Base-by-base conservation (phyloP, 345 rosid species). In the Punica granatum region DNA sequence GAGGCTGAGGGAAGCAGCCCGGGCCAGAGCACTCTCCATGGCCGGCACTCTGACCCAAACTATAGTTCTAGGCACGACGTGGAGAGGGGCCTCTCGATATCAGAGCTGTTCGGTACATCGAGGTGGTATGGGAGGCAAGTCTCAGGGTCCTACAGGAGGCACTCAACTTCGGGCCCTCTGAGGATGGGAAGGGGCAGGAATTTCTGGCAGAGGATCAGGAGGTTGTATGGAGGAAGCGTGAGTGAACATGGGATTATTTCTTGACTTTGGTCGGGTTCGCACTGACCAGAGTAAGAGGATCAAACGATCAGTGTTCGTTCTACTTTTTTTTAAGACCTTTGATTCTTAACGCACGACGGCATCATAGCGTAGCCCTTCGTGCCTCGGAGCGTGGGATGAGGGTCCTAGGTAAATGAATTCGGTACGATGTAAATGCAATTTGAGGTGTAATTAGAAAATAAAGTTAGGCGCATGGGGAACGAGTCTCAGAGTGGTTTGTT, bases 161-260 rank as follows among this genome's bases (percentile, higher is more conserved):
- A 77, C 56, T 84, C 92, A 6, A 90, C 83, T 70, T 94, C 95
- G 0, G 97, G 99, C 67, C 95, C 92, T 0, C 33, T 87, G 80
- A 79, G 65, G 67, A 74, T 78, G 0, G 86, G 86, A 37, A 63
- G 80, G 63, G 86, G 97, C 60, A 74, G 75, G 60, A 74, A 61
- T 51, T 85, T 87, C 30, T 85, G 94, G 90, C 86, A 86, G 74
- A 86, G 77, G 67, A 67, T 83, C 74, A 82, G 87, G 74, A 78
- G 86, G 72, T 69, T 83, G 68, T 84, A 82, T 0, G 81, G 81
- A 0, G 96, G 88, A 69, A 87, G 90, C 73, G 83, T 76, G 63
- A 89, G 95, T 21, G 96, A 94, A 59, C 92, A 85, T 12, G 78
- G 87, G 12, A 26, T 60, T 56, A 72, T 80, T 71, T 73, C 62